phyloP scores from a whole-genome alignment of 1,284 basidiomycete genomes.

The Moesziomyces sp. region DNA sequence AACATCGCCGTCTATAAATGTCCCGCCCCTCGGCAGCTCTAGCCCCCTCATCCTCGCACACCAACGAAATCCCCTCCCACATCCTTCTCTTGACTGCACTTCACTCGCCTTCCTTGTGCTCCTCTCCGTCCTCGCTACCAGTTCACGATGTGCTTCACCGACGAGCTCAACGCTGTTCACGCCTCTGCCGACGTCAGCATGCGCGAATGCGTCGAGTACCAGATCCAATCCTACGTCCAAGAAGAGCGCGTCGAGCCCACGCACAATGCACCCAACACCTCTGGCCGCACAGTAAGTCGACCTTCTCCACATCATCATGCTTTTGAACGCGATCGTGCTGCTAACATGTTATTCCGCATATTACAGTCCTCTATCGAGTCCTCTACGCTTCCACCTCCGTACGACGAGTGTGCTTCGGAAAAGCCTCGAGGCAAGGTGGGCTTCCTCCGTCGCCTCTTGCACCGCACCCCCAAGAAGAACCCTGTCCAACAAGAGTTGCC shows the following conservation, averaged over 20 bases:
- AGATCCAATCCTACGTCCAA: conserved; percentile 12
- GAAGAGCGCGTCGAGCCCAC: conserved; percentile 6
- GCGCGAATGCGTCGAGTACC: conserved; percentile 5
- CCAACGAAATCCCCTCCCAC: not conserved
- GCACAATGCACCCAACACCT: not conserved
- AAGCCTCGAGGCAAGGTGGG: conserved; percentile 8
- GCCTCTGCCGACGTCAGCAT: conserved; percentile 6
- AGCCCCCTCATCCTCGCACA: not conserved
- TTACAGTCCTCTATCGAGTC: not conserved
- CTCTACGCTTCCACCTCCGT: conserved; percentile 13
- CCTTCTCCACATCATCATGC: not conserved
- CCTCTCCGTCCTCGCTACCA: not conserved
- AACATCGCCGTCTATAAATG: not conserved
- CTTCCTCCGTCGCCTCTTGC: conserved; percentile 31
- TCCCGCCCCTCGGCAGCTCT: not conserved
- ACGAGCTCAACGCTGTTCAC: conserved; percentile 8
- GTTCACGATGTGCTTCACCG: conserved; percentile 29
- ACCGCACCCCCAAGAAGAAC: conserved; percentile 15
- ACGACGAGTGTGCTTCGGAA: conserved; percentile 8
- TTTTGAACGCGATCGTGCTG: not conserved
- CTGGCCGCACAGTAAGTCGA: not conserved
- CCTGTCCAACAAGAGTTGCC: conserved; percentile 9
- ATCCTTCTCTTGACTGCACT: not conserved
- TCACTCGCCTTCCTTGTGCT: not conserved
- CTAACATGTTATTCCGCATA: not conserved